phyloP scores from a whole-genome alignment of 805 yeast genomes.

The Wickerhamomyces hampshirensis region DNA sequence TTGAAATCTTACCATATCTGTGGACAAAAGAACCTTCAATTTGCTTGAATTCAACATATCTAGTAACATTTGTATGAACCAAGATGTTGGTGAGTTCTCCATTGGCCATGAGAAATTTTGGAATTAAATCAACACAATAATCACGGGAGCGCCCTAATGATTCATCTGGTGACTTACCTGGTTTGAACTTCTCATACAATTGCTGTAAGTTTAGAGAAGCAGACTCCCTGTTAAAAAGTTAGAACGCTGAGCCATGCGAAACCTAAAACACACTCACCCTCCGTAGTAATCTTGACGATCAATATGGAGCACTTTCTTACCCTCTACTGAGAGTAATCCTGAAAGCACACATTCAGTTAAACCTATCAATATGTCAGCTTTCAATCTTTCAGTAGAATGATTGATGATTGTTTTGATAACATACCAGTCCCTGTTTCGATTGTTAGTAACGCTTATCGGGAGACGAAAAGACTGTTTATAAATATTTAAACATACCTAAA shows the following conservation, averaged over 20 bases:
- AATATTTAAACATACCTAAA: conserved; percentile 52
- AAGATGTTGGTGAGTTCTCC: conserved; percentile 95
- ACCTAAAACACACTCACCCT: conserved; percentile 36
- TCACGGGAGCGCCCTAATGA: conserved; percentile 88
- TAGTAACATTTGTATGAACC: conserved; percentile 92
- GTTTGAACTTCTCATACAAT: conserved; percentile 82
- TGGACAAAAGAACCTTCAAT: conserved; percentile 94
- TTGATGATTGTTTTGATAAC: no score
- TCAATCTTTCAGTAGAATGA: no score
- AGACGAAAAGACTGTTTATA: not conserved
- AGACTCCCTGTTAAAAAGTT: conserved; percentile 53
- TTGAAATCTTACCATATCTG: conserved; percentile 78
- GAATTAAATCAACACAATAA: conserved; percentile 97
- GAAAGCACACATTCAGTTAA: conserved; percentile 94
- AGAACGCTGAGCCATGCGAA: no score
- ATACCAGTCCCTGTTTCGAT: conserved; percentile 27
- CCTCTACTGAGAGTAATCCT: conserved; percentile 93
- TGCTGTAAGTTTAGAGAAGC: conserved; percentile 75
- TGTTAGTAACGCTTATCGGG: no score
- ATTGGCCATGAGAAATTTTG: conserved; percentile 94
- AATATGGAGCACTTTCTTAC: conserved; percentile 93
- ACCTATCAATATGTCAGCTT: conserved; percentile 46
- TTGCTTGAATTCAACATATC: conserved; percentile 94
- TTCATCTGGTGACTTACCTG: conserved; percentile 57
- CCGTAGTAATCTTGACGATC: conserved; percentile 97